These are phyloP conservation scores for Vitis rotundifolia DNA, from an alignment of 164 flowering plant species.

Conservation along the genomic window DNA sequence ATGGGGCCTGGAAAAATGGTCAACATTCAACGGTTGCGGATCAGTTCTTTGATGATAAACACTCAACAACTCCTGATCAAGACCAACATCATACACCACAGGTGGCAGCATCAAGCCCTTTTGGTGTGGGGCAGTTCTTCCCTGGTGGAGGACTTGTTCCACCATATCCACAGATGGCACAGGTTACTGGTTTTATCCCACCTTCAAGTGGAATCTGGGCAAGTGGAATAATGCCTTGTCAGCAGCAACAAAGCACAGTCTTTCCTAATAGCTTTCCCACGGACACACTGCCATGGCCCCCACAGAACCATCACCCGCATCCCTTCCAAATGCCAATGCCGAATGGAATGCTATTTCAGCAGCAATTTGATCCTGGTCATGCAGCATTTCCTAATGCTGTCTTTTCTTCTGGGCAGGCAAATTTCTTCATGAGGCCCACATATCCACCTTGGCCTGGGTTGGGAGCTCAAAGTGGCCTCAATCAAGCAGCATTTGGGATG, in stretches of 20 bases:
- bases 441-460: slow-evolving; percentile 35
- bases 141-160: slow-evolving; percentile 16
- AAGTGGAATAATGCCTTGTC: slow-evolving; percentile 33
- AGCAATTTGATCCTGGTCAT: slow-evolving; percentile 41
- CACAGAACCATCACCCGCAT: slow-evolving; percentile 26
- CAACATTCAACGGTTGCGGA: slow-evolving; percentile 9
- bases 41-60: not conserved
- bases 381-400: slow-evolving; percentile 20
- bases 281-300: slow-evolving; percentile 38
- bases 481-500: slow-evolving; percentile 28
- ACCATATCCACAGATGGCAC: slow-evolving; percentile 25
- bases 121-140: slow-evolving; percentile 17
- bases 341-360: slow-evolving; percentile 42
- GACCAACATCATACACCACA: slow-evolving; percentile 19
- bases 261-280: slow-evolving; percentile 37
- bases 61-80: slow-evolving; percentile 8
- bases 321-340: slow-evolving; percentile 38
- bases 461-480: slow-evolving; percentile 31
- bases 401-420: slow-evolving; percentile 35
- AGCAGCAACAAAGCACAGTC: slow-evolving; percentile 32
- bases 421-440: slow-evolving; percentile 28
- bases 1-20: slow-evolving; percentile 22
- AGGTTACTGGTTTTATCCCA: slow-evolving; percentile 9
- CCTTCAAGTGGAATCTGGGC: slow-evolving; percentile 34
- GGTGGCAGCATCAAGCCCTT: slow-evolving; percentile 10